Conservation (phyloP, 148 eudicot genomes). For the Silene uniflora region DNA sequence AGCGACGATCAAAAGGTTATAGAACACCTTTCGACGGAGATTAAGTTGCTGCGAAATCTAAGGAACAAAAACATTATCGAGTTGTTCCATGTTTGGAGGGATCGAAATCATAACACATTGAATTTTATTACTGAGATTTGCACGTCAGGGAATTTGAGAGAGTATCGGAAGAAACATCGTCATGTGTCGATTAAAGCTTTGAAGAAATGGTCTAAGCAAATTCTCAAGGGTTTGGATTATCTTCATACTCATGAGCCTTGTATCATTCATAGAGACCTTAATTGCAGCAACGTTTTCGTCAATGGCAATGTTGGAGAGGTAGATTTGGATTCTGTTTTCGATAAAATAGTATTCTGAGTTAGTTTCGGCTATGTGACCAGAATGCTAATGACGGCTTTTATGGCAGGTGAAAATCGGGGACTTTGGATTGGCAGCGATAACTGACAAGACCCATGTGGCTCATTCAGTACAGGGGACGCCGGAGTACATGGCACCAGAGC, state of each 20-base stretch:
- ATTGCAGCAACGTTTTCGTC: conserved; percentile 80
- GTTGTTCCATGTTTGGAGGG: conserved; percentile 60
- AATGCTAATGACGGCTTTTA: neutral
- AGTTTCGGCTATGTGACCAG: too few species aligned
- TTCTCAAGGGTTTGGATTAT: conserved; percentile 63
- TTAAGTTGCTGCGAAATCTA: conserved; percentile 45
- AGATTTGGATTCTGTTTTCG: too few species aligned
- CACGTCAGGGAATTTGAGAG: too few species aligned
- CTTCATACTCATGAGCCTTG: conserved; percentile 77
- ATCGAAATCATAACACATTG: conserved; percentile 36
- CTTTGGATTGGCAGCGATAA: conserved; percentile 68
- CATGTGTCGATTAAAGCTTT: too few species aligned
- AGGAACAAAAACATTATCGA: conserved; percentile 49
- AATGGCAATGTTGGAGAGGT: conserved; percentile 81
- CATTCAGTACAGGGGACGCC: conserved; percentile 72
- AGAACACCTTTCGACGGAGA: conserved; percentile 45
- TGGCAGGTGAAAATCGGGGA: conserved; percentile 80
- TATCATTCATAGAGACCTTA: conserved; percentile 75
- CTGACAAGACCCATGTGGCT: conserved; percentile 63
- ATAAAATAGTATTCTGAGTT: too few species aligned
- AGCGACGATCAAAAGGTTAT: conserved; percentile 44
- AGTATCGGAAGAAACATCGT: too few species aligned
- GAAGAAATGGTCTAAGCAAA: conserved; percentile 81
- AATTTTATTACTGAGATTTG: conserved; percentile 78
- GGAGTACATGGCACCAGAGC: conserved; percentile 84